phyloP scores from a whole-genome alignment of 768 basidiomycete genomes.

The Boletus bicolor region DNA sequence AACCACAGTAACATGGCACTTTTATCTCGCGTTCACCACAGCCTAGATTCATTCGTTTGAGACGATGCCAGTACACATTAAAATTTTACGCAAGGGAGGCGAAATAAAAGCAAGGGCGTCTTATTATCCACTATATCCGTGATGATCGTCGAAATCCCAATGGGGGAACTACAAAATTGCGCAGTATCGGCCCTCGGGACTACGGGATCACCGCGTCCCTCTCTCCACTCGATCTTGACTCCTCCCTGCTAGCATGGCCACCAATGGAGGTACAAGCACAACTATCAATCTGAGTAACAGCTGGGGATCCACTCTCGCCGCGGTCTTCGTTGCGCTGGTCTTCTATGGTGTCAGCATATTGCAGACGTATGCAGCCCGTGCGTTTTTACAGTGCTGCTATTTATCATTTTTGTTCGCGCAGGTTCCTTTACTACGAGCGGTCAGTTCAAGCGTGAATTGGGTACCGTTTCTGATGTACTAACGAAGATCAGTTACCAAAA shows the following conservation, averaged over 20 bases:
- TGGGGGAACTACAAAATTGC: conserved; percentile 13
- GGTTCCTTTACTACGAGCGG: conserved; percentile 27
- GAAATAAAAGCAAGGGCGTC: not conserved
- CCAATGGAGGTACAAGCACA: not conserved
- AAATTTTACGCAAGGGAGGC: not conserved
- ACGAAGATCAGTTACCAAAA: conserved; percentile 13
- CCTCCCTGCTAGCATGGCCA: conserved; percentile 11
- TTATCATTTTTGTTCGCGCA: not conserved
- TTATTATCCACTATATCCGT: conserved; percentile 1
- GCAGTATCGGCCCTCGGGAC: not conserved
- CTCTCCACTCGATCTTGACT: not conserved
- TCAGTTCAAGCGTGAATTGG: conserved; percentile 7
- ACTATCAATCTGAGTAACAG: conserved; percentile 6
- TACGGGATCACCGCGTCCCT: not conserved
- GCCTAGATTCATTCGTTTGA: not conserved
- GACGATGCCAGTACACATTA: not conserved
- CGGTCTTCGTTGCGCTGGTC: conserved; percentile 18
- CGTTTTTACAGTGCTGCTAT: not conserved
- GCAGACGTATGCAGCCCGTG: conserved; percentile 19
- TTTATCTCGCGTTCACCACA: not conserved
- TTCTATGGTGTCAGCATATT: conserved; percentile 26
- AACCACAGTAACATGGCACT: not conserved
- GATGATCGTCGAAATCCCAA: conserved; percentile 7
- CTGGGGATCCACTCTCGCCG: conserved; percentile 26
- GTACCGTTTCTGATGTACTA: not conserved